phyloP scores from a whole-genome alignment of 768 basidiomycete genomes.

The Neoboletus brunneissimus region DNA sequence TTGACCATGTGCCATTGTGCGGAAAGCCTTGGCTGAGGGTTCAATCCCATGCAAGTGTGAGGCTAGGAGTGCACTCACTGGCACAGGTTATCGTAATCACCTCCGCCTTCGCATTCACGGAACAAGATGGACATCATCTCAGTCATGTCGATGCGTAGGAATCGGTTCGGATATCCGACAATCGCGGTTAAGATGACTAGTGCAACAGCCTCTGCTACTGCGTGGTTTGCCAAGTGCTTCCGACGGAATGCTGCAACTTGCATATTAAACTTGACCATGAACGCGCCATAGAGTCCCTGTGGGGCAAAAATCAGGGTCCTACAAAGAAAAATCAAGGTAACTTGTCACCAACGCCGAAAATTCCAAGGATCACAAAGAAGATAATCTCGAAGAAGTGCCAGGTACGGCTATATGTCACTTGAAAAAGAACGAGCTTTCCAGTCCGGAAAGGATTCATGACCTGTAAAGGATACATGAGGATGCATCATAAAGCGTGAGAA shows the following conservation, averaged over 20 bases:
- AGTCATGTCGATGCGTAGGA: conserved; percentile 96
- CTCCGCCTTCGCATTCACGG: conserved; percentile 91
- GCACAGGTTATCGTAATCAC: conserved; percentile 89
- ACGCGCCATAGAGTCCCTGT: conserved; percentile 95
- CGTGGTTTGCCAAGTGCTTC: conserved; percentile 81
- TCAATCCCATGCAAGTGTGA: conserved; percentile 5
- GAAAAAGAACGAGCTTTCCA: conserved; percentile 96
- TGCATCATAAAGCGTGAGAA: conserved; percentile 17
- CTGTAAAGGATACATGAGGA: conserved; percentile 41
- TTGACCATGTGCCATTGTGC: conserved; percentile 95
- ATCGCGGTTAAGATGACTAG: conserved; percentile 88
- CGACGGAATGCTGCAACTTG: conserved; percentile 93
- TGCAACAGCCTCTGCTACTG: conserved; percentile 83
- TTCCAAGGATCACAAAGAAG: conserved; percentile 90
- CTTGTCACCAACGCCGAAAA: conserved; percentile 76
- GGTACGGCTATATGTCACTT: conserved; percentile 94
- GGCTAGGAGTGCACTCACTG: conserved; percentile 59
- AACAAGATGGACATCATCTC: conserved; percentile 94
- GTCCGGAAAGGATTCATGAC: conserved; percentile 99
- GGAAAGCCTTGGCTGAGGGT: conserved; percentile 54
- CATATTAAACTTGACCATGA: conserved; percentile 95
- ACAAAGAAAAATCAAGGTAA: not conserved
- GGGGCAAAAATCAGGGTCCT: conserved; percentile 10
- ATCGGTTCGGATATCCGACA: conserved; percentile 92
- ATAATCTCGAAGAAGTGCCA: conserved; percentile 99